These are phyloP conservation scores for Eremochloa ophiuroides DNA, from an alignment of 176 grass and related monocot genomes.

Conservation along the genomic window DNA sequence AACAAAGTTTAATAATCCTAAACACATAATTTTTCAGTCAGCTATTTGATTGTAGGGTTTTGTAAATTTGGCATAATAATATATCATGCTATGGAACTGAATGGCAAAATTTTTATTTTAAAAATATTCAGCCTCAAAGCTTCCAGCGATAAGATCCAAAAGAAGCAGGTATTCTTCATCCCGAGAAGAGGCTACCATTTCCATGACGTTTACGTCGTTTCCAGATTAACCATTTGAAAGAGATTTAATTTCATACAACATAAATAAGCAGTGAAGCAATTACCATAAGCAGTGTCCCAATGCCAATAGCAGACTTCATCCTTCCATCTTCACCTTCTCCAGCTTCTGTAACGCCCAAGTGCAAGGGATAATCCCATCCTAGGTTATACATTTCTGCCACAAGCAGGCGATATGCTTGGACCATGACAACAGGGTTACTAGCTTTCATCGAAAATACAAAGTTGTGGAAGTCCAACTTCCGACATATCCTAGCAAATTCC, in stretches of 20 bases:
- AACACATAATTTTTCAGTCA: neutral
- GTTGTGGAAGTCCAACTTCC: constrained; percentile 91
- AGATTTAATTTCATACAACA: constrained; percentile 23
- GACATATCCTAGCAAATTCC: constrained; percentile 96
- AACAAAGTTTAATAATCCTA: neutral
- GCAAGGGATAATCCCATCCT: constrained; percentile 98
- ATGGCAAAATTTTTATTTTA: neutral
- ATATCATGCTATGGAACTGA: neutral
- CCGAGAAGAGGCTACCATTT: constrained; percentile 2
- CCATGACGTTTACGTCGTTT: constrained; percentile 12
- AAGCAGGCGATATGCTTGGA: constrained; percentile 94
- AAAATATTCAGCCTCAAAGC: constrained; percentile 14
- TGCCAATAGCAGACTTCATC: constrained; percentile 99
- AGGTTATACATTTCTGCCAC: constrained; percentile 97
- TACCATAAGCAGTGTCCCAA: constrained; percentile 99
- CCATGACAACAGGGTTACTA: constrained; percentile 97
- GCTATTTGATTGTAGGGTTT: neutral
- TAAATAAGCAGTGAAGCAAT: constrained; percentile 11
- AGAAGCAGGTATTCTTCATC: constrained; percentile 1
- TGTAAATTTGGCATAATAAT: neutral
- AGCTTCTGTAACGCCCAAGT: constrained; percentile 97
- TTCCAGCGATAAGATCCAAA: constrained; percentile 5
- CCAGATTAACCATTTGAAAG: neutral
- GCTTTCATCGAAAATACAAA: constrained; percentile 99
- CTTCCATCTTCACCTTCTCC: constrained; percentile 98